Evolutionary conservation across 139 green algal species (phyloP).

Genomic region (Picochlorum costavermella): DNA sequence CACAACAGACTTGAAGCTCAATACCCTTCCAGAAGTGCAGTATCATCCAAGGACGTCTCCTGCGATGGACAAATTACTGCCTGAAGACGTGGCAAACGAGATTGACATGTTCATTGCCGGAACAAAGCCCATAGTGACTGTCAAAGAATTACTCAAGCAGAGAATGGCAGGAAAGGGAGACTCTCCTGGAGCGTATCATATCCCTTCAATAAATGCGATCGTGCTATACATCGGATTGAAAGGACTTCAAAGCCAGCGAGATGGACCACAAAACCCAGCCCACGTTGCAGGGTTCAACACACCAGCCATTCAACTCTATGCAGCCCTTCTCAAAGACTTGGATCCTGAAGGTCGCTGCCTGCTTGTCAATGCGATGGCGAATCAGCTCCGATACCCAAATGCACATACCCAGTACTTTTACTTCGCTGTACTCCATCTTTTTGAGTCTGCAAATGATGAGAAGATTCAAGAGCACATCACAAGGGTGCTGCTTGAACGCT

Average conservation of each 20-base stretch:
- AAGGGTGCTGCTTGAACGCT: slow-evolving; percentile 93
- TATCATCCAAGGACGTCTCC: slow-evolving; percentile 64
- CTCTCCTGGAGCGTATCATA: slow-evolving; percentile 56
- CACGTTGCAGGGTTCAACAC: slow-evolving; percentile 26
- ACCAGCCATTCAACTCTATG: slow-evolving; percentile 70
- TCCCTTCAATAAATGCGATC: slow-evolving; percentile 77
- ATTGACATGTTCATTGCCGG: slow-evolving; percentile 56
- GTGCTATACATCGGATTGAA: slow-evolving; percentile 86
- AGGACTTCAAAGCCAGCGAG: slow-evolving; percentile 16
- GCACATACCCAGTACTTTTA: slow-evolving; percentile 98
- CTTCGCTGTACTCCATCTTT: slow-evolving; percentile 88
- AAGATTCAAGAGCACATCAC: slow-evolving; percentile 89
- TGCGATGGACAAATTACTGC: slow-evolving; percentile 30
- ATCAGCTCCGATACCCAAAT: slow-evolving; percentile 99
- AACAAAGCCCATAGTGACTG: slow-evolving; percentile 14
- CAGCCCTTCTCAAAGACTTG: slow-evolving; percentile 61
- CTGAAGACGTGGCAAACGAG: slow-evolving; percentile 45
- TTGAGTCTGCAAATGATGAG: slow-evolving; percentile 65
- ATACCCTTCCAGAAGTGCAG: slow-evolving; percentile 88
- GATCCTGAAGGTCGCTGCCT: slow-evolving; percentile 89
- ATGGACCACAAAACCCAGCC: slow-evolving; percentile 9
- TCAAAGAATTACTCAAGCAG: slow-evolving; percentile 39
- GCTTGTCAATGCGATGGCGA: slow-evolving; percentile 93
- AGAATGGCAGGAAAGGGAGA: slow-evolving; percentile 40
- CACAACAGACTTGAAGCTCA: slow-evolving; percentile 97